Evolutionary conservation across 1,284 basidiomycete genomes (phyloP).

Genomic region (Kwoniella shivajii): DNA sequence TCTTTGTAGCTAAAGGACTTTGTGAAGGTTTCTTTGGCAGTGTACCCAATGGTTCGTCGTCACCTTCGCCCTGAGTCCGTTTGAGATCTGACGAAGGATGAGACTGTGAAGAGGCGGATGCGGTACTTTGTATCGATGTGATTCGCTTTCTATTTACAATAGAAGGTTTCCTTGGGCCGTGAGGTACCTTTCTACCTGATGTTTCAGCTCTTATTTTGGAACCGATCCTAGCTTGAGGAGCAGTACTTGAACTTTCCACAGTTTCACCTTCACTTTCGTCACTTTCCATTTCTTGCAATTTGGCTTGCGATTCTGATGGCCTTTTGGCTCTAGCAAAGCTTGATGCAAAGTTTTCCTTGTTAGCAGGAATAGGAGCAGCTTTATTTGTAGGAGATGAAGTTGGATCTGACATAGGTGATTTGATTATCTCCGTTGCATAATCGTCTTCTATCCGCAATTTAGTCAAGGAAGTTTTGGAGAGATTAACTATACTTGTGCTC

Average conservation of each 20-base stretch:
- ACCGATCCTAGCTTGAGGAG: not conserved
- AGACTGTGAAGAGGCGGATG: not conserved
- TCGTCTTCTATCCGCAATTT: constrained; percentile 7
- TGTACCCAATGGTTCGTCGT: constrained; percentile 22
- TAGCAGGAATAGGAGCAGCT: not conserved
- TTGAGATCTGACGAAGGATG: not conserved
- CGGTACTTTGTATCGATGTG: not conserved
- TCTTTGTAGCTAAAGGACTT: too few relatives aligned
- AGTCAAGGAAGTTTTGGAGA: constrained; percentile 6
- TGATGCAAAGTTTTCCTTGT: not conserved
- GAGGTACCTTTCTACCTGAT: not conserved
- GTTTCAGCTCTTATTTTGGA: not conserved
- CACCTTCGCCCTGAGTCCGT: constrained; percentile 7
- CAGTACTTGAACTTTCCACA: not conserved
- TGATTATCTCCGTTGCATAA: not conserved
- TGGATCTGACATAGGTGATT: constrained; percentile 8
- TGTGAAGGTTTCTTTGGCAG: constrained; percentile 12
- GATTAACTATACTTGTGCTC: not conserved
- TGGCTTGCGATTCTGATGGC: not conserved
- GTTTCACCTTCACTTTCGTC: constrained; percentile 14
- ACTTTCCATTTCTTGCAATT: constrained; percentile 12
- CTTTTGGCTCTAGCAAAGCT: constrained; percentile 9
- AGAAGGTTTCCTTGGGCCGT: constrained; percentile 13
- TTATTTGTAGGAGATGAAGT: not conserved
- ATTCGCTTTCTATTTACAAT: constrained; percentile 5